Base-by-base conservation (phyloP, 495 filamentous ascomycete species). In the Penicillium desertorum region DNA sequence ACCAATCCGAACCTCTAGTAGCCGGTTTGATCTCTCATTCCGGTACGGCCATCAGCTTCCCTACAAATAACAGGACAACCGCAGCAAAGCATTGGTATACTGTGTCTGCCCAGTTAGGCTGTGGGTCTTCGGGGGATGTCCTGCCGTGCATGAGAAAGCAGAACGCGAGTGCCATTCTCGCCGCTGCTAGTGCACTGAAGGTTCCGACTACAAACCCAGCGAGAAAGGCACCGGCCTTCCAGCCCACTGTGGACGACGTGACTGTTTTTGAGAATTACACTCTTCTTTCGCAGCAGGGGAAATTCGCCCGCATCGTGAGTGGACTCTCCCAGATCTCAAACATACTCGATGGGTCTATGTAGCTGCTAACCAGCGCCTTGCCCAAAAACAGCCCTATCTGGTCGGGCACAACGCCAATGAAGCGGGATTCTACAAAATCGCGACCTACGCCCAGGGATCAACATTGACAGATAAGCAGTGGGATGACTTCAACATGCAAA, bases 11-110 rank as follows among this genome's bases (percentile, higher is more conserved):
- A 27, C 77, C 77, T 1, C 70, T 79, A 27, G 71, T 76, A 11
- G 39, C 52, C 12, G 76, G 72, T 8, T 59, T 83, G 16, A 85
- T 86, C 56, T 71, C 76, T 16, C 69, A 81, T 45, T 85, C 82
- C 25, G 83, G 83, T 8, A 83, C 64, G 27, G 81, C 79, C 5
- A 61, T 78, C 20, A 76, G 76, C 63, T 79, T 77, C 56, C 61
- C 62, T 9, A 60, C 67, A 12, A 76, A 75, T 42, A 72, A 67
- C 11, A 37, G 20, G 8, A 58, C 65, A 12, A 45, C 58, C 17
- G 57, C 70, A 1, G 59, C 63, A 1, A 47, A 25, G 9, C 34
- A 63, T 44, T 83, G 72, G 67, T 72, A 76, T 54, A 75, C 68
- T 45, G 66, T 76, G 8, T 66, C 78, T 11, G 57, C 64, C 1